These are phyloP conservation scores for Fusarium pseudocircinatum DNA, from an alignment of 2,329 filamentous ascomycete genomes.

Conservation along the genomic window DNA sequence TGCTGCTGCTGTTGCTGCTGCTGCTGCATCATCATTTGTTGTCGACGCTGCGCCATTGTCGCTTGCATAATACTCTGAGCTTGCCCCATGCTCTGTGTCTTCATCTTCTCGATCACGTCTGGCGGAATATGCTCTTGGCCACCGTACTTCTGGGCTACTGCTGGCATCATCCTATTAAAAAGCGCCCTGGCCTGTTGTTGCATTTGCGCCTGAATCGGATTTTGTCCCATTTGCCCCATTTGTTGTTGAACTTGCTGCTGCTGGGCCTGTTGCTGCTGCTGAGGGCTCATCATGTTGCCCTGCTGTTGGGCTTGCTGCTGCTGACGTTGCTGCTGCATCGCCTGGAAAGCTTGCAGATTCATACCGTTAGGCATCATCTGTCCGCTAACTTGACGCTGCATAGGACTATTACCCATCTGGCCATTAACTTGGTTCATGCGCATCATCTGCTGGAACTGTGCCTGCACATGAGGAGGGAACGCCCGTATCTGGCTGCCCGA, in stretches of 20 bases:
- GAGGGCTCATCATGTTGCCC: constrained; percentile 54
- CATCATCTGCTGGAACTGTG: constrained; percentile 50
- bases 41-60: constrained; percentile 45
- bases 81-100: constrained; percentile 51
- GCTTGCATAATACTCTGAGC: constrained; percentile 52
- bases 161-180: constrained; percentile 52
- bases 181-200: constrained; percentile 49
- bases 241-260: constrained; percentile 48
- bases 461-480: constrained; percentile 49
- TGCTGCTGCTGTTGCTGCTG: constrained; percentile 43
- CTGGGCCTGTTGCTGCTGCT: constrained; percentile 48
- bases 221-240: constrained; percentile 45
- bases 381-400: constrained; percentile 46
- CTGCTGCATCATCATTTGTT: constrained; percentile 46
- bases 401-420: constrained; percentile 43
- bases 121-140: constrained; percentile 57
- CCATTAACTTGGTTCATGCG: constrained; percentile 49
- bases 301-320: constrained; percentile 48
- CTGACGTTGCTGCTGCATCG: constrained; percentile 52
- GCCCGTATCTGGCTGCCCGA: constrained; percentile 48
- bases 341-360: constrained; percentile 52
- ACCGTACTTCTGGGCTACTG: constrained; percentile 51
- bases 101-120: constrained; percentile 57
- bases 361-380: constrained; percentile 55
- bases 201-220: constrained; percentile 46